Conservation (phyloP, 2,329 filamentous ascomycete genomes). For the Aspergillus sergii region DNA sequence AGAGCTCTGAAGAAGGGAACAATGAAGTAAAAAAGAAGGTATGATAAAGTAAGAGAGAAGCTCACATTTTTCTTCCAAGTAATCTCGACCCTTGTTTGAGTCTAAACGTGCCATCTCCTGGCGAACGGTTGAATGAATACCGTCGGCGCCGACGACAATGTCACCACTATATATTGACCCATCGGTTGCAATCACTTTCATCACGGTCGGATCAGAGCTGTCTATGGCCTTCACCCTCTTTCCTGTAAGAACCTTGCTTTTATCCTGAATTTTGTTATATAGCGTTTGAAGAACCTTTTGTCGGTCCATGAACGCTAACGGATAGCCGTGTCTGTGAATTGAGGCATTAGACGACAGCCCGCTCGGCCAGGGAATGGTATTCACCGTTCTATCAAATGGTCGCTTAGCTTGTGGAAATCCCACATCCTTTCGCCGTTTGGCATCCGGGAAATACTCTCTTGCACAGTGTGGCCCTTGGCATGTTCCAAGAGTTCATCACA, state of each 20-base stretch:
- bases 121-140: neutral
- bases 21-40: neutral
- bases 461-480: neutral
- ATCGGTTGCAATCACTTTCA: neutral
- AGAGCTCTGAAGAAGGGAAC: neutral
- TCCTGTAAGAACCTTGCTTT: neutral
- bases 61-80: neutral
- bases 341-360: neutral
- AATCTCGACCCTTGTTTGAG: neutral
- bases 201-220: neutral
- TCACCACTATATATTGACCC: neutral
- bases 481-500: slow-evolving; percentile 7
- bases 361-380: neutral
- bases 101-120: neutral
- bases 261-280: neutral
- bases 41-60: too few species aligned
- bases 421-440: neutral
- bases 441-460: neutral
- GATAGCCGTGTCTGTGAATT: neutral
- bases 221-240: neutral
- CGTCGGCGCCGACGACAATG: slow-evolving; percentile 5
- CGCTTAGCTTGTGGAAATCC: neutral
- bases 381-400: neutral
- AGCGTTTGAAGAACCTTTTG: neutral
- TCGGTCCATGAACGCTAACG: neutral